Evolutionary conservation across 495 filamentous ascomycete species (phyloP).

Genomic region (Penicillium paradoxum): DNA sequence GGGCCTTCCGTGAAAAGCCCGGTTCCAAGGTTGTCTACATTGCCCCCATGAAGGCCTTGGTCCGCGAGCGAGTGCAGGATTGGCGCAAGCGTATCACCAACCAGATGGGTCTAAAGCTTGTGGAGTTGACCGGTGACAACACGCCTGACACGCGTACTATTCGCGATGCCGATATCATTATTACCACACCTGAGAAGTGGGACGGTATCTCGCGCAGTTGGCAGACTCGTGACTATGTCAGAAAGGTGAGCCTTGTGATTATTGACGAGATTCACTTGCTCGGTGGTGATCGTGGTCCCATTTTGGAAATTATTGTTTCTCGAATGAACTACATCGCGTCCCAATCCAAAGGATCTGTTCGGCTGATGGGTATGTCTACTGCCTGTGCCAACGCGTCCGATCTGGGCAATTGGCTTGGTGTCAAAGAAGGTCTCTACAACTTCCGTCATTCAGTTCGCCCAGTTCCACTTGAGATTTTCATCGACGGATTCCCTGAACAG

Average conservation of each 20-base stretch:
- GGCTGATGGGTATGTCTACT: slow-evolving; percentile 96
- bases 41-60: slow-evolving; percentile 97
- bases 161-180: slow-evolving; percentile 91
- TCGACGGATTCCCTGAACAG: slow-evolving; percentile 94
- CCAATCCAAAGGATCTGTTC: slow-evolving; percentile 76
- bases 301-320: slow-evolving; percentile 98
- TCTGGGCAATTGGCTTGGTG: slow-evolving; percentile 92
- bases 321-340: slow-evolving; percentile 99
- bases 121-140: slow-evolving; percentile 97
- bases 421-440: slow-evolving; percentile 96
- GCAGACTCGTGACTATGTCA: slow-evolving; percentile 94
- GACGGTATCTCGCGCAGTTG: slow-evolving; percentile 98
- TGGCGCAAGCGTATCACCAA: slow-evolving; percentile 81
- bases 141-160: slow-evolving; percentile 96
- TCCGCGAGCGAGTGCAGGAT: slow-evolving; percentile 93
- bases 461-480: slow-evolving; percentile 91
- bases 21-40: slow-evolving; percentile 99
- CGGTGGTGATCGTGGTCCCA: slow-evolving; percentile 91
- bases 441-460: slow-evolving; percentile 97
- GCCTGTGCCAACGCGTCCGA: slow-evolving; percentile 95
- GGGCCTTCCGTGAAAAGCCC: slow-evolving; percentile 93
- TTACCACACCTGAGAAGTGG: slow-evolving; percentile 99
- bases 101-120: slow-evolving; percentile 83
- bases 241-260: slow-evolving; percentile 91
- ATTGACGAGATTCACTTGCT: slow-evolving; percentile 98